A percentile compares a stretch with the other conserved stretches of the same genome.
Evolutionary conservation across 495 filamentous ascomycete species (phyloP).

Genomic region (Elaphomyces granulatus): DNA sequence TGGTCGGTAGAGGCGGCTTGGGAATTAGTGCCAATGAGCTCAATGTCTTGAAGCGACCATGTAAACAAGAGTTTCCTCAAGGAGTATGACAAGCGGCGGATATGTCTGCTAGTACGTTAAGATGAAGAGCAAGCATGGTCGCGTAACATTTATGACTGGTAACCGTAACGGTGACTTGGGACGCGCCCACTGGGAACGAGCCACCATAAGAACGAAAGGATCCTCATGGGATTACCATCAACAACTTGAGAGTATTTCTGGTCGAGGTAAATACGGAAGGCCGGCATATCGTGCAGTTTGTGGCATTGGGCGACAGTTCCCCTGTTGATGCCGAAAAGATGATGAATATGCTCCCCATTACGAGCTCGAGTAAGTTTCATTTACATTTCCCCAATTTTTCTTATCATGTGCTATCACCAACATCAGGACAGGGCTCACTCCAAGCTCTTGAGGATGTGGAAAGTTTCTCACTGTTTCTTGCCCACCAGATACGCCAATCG

Average conservation of each 20-base stretch:
- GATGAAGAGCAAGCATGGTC: constrained; percentile 26
- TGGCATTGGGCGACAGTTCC: constrained; percentile 15
- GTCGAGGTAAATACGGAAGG: constrained; percentile 11
- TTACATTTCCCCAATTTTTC: too few species aligned
- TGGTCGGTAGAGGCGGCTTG: constrained; percentile 35
- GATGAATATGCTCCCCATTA: constrained; percentile 27
- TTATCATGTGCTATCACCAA: constrained; percentile 35
- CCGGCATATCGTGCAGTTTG: constrained; percentile 16
- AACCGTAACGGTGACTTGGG: too few species aligned
- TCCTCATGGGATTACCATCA: constrained; percentile 19
- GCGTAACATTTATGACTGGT: too few species aligned
- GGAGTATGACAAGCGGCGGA: constrained; percentile 21
- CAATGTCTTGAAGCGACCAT: constrained; percentile 25
- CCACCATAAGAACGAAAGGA: constrained; percentile 10
- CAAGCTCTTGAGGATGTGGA: constrained; percentile 36
- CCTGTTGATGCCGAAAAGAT: constrained; percentile 27
- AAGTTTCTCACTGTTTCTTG: constrained; percentile 22
- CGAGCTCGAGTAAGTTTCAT: constrained; percentile 21
- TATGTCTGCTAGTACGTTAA: constrained; percentile 22
- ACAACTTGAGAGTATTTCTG: constrained; percentile 14
- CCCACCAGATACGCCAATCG: constrained; percentile 16
- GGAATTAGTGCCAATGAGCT: constrained; percentile 38
- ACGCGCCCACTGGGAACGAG: too few species aligned
- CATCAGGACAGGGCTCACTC: constrained; percentile 32
- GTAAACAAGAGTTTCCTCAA: constrained; percentile 24